These are phyloP conservation scores for Avena atlantica DNA, from an alignment of 176 grass and related monocot species.

Conservation along the genomic window DNA sequence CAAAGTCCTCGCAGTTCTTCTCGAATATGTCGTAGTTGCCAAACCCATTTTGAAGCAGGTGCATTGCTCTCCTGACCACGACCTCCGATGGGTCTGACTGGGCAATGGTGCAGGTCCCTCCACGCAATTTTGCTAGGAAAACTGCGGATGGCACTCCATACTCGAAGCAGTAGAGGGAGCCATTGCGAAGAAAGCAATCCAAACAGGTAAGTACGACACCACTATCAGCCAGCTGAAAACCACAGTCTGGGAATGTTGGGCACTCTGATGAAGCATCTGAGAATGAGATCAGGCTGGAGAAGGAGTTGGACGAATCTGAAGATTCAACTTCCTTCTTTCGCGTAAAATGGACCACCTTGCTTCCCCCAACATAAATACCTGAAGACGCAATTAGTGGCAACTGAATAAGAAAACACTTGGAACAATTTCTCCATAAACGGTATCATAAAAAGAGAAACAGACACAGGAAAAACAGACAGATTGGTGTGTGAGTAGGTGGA, in stretches of 20 bases:
- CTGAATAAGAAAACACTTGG: neutral
- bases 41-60: constrained; percentile 90
- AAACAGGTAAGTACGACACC: constrained; percentile 81
- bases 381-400: neutral
- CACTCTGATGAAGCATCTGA: constrained; percentile 63
- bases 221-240: constrained; percentile 80
- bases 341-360: constrained; percentile 97
- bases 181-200: constrained; percentile 87
- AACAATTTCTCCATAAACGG: constrained; percentile 20
- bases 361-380: constrained; percentile 99
- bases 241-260: constrained; percentile 94
- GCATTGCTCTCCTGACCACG: constrained; percentile 85
- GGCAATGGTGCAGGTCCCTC: constrained; percentile 91
- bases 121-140: constrained; percentile 86
- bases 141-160: constrained; percentile 76
- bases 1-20: constrained; percentile 98
- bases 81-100: constrained; percentile 68
- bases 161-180: constrained; percentile 83
- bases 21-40: constrained; percentile 95
- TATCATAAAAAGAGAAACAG: neutral
- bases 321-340: constrained; percentile 77
- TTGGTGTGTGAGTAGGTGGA: constrained; percentile 10
- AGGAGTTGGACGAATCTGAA: constrained; percentile 57
- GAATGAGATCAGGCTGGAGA: constrained; percentile 48
- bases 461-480: neutral